phyloP scores from a whole-genome alignment of 1,284 basidiomycete species.

The Inonotus hispidus region DNA sequence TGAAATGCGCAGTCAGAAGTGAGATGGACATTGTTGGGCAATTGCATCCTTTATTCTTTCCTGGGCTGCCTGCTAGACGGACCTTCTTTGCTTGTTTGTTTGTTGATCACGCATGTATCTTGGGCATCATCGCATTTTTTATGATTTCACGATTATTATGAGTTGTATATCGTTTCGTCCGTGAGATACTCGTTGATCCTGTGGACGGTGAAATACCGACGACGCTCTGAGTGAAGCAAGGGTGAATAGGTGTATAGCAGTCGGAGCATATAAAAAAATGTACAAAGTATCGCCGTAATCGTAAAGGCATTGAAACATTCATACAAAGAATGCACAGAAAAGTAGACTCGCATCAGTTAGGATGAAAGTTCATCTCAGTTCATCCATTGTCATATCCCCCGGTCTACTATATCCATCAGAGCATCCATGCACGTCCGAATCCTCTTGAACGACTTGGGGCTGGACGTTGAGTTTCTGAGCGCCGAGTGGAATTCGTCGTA shows the following conservation, averaged over 20 bases:
- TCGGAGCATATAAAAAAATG: not conserved
- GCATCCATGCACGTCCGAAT: not conserved
- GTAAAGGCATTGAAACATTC: not conserved
- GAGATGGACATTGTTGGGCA: not conserved
- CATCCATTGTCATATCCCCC: slow-evolving; percentile 17
- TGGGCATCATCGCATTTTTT: not conserved
- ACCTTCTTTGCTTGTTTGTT: not conserved
- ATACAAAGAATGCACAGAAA: too few relatives aligned
- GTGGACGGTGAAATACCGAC: too few relatives aligned
- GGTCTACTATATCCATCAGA: not conserved
- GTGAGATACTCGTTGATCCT: not conserved
- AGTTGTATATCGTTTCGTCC: not conserved
- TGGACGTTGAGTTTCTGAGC: slow-evolving; percentile 22
- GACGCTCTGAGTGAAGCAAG: not conserved
- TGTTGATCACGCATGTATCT: not conserved
- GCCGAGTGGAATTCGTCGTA: slow-evolving; percentile 49
- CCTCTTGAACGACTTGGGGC: not conserved
- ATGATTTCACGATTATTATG: not conserved
- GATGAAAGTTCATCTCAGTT: slow-evolving; percentile 5
- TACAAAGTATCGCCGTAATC: not conserved
- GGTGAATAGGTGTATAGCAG: not conserved
- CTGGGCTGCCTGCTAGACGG: not conserved
- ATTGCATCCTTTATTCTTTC: not conserved
- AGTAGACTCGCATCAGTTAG: not conserved
- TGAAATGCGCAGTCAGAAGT: slow-evolving; percentile 10